Evolutionary conservation across 257 asterid species (phyloP), one percentile per base, ranked within the genome.

Genomic region (Gentiana macrophylla): DNA sequence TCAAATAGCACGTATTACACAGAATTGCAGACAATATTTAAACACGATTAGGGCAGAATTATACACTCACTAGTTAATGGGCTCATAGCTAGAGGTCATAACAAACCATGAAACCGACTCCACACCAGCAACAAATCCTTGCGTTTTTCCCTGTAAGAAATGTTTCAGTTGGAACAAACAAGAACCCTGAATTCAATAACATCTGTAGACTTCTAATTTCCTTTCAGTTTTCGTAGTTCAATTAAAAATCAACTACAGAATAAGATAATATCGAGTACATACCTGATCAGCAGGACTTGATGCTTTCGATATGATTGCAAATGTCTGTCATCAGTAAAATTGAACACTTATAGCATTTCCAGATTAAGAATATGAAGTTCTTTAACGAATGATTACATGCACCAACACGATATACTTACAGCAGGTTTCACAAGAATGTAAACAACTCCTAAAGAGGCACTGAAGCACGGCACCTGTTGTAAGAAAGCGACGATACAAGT

Each of bases 61-160:
- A 55, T 12, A 0, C 53, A 55, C 96, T 82, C 61, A 91, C 96
- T 80, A 53, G 96, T 87, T 63, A 91, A 74, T 66, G 98, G 96
- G 55, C 84, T 84, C 92, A 91, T 91, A 33, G 81, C 95, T 38
- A 90, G 67, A 1, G 98, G 98, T 6, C 96, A 90, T 51, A 90
- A 86, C 69, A 90, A 71, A 64, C 24, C 86, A 79, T 6, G 96
- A 75, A 13, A 90, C 47, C 63, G 98, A 70, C 45, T 90, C 94
- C 63, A 90, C 79, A 0, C 94, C 98, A 2, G 86, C 94, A 50
- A 90, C 63, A 57, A 90, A 84, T 37, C 95, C 96, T 76, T 90
- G 98, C 9, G 94, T 85, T 78, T 86, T 86, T 8, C 98, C 98
- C 98, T 24, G 24, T 24, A 24, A 24, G 24, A 24, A 24, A 24